phyloP scores from a whole-genome alignment of 2,329 filamentous ascomycete genomes.

The Monosporascus sp. region DNA sequence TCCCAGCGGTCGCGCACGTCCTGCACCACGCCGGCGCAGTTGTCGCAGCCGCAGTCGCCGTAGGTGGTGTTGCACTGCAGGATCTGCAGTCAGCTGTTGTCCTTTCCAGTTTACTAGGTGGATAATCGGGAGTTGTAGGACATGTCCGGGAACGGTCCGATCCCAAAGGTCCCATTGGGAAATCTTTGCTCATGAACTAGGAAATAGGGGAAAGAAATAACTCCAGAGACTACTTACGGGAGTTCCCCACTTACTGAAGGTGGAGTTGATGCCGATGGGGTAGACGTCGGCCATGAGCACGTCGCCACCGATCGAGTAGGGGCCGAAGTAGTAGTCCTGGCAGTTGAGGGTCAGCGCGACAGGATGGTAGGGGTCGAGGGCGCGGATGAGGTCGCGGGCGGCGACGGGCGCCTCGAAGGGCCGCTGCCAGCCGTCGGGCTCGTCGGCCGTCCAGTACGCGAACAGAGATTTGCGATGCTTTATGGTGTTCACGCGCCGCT shows the following conservation, averaged over 20 bases:
- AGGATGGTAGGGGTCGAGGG: constrained; percentile 57
- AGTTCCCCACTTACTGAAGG: constrained; percentile 51
- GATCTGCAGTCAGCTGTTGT: too few relatives aligned
- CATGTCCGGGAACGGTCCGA: too few relatives aligned
- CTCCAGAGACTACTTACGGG: constrained; percentile 4
- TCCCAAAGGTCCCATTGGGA: too few relatives aligned
- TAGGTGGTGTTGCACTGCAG: constrained; percentile 49
- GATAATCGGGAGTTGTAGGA: too few relatives aligned
- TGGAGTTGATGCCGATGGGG: constrained; percentile 53
- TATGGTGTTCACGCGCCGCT: constrained; percentile 34
- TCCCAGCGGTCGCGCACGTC: constrained; percentile 45
- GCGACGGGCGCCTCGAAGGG: constrained; percentile 36
- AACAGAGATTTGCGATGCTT: constrained; percentile 36
- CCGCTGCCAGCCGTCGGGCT: constrained; percentile 41
- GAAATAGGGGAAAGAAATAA: too few relatives aligned
- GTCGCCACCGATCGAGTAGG: constrained; percentile 51
- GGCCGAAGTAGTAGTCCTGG: constrained; percentile 54
- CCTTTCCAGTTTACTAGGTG: too few relatives aligned
- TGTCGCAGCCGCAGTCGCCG: constrained; percentile 60
- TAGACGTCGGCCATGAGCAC: constrained; percentile 58
- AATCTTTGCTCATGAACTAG: too few relatives aligned
- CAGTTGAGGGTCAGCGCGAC: constrained; percentile 57
- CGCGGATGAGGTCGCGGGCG: constrained; percentile 40
- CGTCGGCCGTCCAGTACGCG: constrained; percentile 42
- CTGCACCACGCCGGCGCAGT: constrained; percentile 47